Percentiles rank a stretch among this genome's conserved stretches.
These are phyloP conservation scores for Fonsecaea erecta DNA, from an alignment of 2,329 filamentous ascomycete species.

Conservation along the genomic window DNA sequence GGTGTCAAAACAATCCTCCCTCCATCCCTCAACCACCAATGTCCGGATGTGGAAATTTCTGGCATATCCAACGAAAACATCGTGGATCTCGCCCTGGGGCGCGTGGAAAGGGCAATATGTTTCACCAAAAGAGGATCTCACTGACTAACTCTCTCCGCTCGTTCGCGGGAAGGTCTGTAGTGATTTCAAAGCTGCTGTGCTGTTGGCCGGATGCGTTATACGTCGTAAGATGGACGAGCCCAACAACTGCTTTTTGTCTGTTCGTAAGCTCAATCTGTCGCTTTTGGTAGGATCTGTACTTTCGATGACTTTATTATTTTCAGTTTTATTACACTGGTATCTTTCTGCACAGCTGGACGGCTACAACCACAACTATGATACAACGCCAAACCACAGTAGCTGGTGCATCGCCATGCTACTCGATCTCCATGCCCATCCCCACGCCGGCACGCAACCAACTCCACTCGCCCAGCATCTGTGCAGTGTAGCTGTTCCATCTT, in stretches of 20 bases:
- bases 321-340: slow-evolving; percentile 19
- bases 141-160: not conserved
- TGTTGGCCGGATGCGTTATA: not conserved
- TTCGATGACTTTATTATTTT: not conserved
- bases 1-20: too few relatives aligned
- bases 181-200: not conserved
- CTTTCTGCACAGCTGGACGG: slow-evolving; percentile 6
- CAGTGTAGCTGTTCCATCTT: not conserved
- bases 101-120: not conserved
- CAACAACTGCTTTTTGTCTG: not conserved
- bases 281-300: too few relatives aligned
- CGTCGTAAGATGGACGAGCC: not conserved
- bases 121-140: not conserved
- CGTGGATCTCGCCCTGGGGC: not conserved
- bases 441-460: not conserved
- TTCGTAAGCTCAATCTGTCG: not conserved
- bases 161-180: not conserved
- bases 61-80: not conserved
- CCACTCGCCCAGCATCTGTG: not conserved
- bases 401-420: not conserved
- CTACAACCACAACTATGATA: slow-evolving; percentile 16
- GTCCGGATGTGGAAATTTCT: not conserved
- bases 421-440: not conserved
- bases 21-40: not conserved
- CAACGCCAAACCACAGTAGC: not conserved